Evolutionary conservation across 768 basidiomycete genomes (phyloP).

Genomic region (Tremella fuciformis): DNA sequence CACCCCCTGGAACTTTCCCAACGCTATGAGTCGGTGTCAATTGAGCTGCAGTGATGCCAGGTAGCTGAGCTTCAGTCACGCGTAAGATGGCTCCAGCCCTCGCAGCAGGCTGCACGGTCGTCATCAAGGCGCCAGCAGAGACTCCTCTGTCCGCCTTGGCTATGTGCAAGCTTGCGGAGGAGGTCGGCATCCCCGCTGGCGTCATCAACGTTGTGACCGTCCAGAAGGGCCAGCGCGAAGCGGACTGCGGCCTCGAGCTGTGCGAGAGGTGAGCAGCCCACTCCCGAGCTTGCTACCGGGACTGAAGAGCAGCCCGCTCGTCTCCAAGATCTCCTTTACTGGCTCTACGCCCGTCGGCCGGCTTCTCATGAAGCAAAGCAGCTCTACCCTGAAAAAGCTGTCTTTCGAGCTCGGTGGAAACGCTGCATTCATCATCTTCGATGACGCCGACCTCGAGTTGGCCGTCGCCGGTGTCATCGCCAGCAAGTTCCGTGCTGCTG

Average conservation of each 20-base stretch:
- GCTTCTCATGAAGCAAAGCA: constrained; percentile 36
- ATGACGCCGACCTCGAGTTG: constrained; percentile 21
- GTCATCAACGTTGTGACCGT: constrained; percentile 35
- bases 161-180: constrained; percentile 28
- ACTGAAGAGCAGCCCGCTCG: constrained; percentile 15
- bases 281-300: neutral
- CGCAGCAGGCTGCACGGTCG: constrained; percentile 35
- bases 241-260: constrained; percentile 31
- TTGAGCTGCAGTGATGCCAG: neutral
- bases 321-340: constrained; percentile 39
- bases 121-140: constrained; percentile 36
- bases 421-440: constrained; percentile 28
- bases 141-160: constrained; percentile 38
- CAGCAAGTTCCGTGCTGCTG: constrained; percentile 23
- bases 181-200: constrained; percentile 34
- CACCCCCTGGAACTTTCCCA: constrained; percentile 29
- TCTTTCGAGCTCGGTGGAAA: constrained; percentile 41
- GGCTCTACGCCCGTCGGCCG: constrained; percentile 34
- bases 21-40: constrained; percentile 10
- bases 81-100: constrained; percentile 42
- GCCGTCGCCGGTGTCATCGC: constrained; percentile 20
- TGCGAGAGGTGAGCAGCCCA: constrained; percentile 16
- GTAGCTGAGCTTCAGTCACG: constrained; percentile 23
- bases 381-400: constrained; percentile 35
- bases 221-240: constrained; percentile 26